Base-by-base conservation (phyloP, 495 filamentous ascomycete species). In the Annulohypoxylon bovei region DNA sequence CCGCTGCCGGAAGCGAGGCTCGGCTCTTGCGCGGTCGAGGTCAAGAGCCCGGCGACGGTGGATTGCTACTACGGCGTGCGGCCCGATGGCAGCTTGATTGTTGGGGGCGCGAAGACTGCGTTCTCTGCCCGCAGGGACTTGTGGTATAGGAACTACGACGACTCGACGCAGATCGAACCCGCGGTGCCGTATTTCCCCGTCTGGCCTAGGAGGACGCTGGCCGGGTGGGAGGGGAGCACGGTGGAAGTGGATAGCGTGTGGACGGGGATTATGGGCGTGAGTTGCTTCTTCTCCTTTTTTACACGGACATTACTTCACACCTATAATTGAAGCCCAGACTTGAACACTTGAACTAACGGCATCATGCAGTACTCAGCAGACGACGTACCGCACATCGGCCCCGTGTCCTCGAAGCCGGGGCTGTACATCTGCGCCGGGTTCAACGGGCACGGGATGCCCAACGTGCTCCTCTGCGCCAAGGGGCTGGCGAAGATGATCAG, bases 91-190 rank as follows among this genome's bases (percentile, higher is more conserved):
- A 83, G 81, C 44, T 81, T 88, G 22, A 75, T 89, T 6, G 82
- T 87, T 5, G 86, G 87, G 1, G 87, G 87, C 14, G 85, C 76
- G 2, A 75, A 76, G 39, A 74, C 78, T 33, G 67, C 73, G 4
- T 86, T 80, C 56, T 68, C 63, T 4, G 11, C 76, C 1, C 64
- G 49, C 20, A 14, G 84, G 30, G 52, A 72, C 6, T 69, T 76
- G 16, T 88, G 87, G 86, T 83, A 85, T 50, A 76, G 82, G 50
- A 81, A 81, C 32, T 81, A 71, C 3, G 84, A 88, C 68, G 86
- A 88, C 66, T 78, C 79, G 27, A 75, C 65, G 1, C 76, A 83
- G 20, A 77, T 87, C 16, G 78, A 81, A 33, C 37, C 73, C 0
- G 79, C 83, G 1, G 65, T 67, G 11, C 57, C 71, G 8, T 85